Evolutionary conservation across 176 grass and related monocot genomes (phyloP).

Genomic region (Canna indica): DNA sequence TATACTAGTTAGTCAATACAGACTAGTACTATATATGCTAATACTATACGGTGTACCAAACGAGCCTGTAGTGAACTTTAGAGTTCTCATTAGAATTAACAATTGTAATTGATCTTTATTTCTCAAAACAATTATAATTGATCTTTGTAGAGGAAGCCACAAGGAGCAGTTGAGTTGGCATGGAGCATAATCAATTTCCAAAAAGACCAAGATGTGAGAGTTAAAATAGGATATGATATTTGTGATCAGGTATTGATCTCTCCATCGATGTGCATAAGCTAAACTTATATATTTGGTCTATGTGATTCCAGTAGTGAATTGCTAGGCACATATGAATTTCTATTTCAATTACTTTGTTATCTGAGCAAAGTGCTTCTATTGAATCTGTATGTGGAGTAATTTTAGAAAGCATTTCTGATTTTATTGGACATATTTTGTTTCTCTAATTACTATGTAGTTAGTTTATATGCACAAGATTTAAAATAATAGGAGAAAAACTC

Average conservation of each 20-base stretch:
- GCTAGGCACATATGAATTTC: background rate
- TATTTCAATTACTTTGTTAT: background rate
- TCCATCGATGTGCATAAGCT: background rate
- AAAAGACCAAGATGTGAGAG: constrained; percentile 77
- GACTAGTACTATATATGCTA: too few species aligned
- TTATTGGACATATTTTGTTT: too few species aligned
- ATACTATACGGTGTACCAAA: too few species aligned
- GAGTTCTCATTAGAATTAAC: too few species aligned
- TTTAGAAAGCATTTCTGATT: too few species aligned
- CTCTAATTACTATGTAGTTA: too few species aligned
- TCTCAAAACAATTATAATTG: background rate
- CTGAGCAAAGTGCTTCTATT: background rate
- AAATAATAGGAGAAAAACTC: too few species aligned
- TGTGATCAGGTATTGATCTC: constrained; percentile 37
- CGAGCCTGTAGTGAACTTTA: too few species aligned
- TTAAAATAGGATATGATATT: constrained; percentile 73
- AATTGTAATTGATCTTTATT: too few species aligned
- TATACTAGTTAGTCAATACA: too few species aligned
- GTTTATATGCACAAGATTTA: too few species aligned
- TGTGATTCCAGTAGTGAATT: background rate
- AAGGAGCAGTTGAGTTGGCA: constrained; percentile 44
- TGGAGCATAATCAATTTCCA: constrained; percentile 74
- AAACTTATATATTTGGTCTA: background rate
- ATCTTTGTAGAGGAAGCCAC: constrained; percentile 35
- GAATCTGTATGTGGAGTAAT: too few species aligned